phyloP scores from a whole-genome alignment of 2,329 filamentous ascomycete genomes.

The Camillea tinctor region DNA sequence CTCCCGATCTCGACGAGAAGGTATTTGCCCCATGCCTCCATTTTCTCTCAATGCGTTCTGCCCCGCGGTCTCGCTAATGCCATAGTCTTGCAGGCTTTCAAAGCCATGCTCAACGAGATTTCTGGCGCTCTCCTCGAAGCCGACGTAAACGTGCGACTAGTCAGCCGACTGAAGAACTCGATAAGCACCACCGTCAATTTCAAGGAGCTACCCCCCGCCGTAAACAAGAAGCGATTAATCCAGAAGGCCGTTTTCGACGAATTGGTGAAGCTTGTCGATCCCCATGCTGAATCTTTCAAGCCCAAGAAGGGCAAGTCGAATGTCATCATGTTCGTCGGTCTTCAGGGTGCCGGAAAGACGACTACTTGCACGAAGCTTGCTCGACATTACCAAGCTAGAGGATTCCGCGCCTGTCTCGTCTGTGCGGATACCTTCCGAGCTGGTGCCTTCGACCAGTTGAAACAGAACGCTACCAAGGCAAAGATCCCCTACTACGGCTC shows the following conservation, averaged over 20 bases:
- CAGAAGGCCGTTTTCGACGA: slow-evolving; percentile 98
- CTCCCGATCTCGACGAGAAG: slow-evolving; percentile 95
- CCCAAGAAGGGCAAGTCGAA: slow-evolving; percentile 95
- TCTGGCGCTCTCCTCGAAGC: slow-evolving; percentile 92
- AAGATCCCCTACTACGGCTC: slow-evolving; percentile 99
- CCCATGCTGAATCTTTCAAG: slow-evolving; percentile 92
- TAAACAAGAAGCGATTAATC: slow-evolving; percentile 98
- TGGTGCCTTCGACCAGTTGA: slow-evolving; percentile 96
- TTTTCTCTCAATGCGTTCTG: not conserved
- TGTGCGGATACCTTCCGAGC: slow-evolving; percentile 98
- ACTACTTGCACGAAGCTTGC: slow-evolving; percentile 98
- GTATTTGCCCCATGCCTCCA: slow-evolving; percentile 41
- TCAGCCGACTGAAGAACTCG: slow-evolving; percentile 86
- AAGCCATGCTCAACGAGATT: slow-evolving; percentile 98
- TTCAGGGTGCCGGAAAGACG: slow-evolving; percentile 97
- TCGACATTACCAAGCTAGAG: slow-evolving; percentile 87
- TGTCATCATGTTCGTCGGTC: slow-evolving; percentile 98
- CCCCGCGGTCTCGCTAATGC: slow-evolving; percentile 34
- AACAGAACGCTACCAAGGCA: slow-evolving; percentile 97
- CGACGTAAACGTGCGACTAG: slow-evolving; percentile 94
- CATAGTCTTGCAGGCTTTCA: slow-evolving; percentile 68
- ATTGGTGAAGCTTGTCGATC: slow-evolving; percentile 91
- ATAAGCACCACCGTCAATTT: slow-evolving; percentile 93
- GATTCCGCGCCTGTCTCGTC: slow-evolving; percentile 89
- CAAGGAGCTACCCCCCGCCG: slow-evolving; percentile 82